A percentile compares a stretch with the other conserved stretches of the same genome.
These are phyloP conservation scores for Fusarium luffae DNA, from an alignment of 2,329 filamentous ascomycete genomes.

Conservation along the genomic window DNA sequence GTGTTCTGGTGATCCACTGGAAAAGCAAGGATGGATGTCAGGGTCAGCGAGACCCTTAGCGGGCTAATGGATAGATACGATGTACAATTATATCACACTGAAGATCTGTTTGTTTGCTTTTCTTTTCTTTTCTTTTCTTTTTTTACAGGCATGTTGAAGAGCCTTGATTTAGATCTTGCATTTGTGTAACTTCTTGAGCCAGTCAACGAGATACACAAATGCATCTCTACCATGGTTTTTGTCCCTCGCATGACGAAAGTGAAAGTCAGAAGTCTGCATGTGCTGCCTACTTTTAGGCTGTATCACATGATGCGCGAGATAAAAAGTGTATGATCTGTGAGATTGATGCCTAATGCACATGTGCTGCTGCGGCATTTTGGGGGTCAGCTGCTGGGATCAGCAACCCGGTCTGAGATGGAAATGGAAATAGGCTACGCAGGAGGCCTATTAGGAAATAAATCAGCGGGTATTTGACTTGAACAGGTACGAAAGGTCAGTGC, in stretches of 20 bases:
- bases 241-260: slow-evolving; percentile 16
- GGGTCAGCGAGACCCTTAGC: slow-evolving; percentile 10
- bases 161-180: slow-evolving; percentile 18
- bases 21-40: background rate
- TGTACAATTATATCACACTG: slow-evolving; percentile 26
- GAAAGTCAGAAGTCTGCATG: background rate
- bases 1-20: slow-evolving; percentile 45
- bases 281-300: slow-evolving; percentile 13
- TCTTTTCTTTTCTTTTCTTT: background rate
- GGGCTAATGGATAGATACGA: background rate
- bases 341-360: slow-evolving; percentile 28
- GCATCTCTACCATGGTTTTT: slow-evolving; percentile 1
- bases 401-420: background rate
- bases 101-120: background rate
- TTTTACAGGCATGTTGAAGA: background rate
- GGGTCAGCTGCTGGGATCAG: slow-evolving; percentile 19
- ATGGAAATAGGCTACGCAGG: background rate
- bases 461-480: background rate
- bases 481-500: background rate
- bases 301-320: slow-evolving; percentile 31
- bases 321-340: background rate
- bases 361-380: background rate
- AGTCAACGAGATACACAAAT: background rate
- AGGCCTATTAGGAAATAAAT: background rate
- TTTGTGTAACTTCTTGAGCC: background rate